These are phyloP conservation scores for Aspergillus persii DNA, from an alignment of 2,329 filamentous ascomycete genomes.

Conservation along the genomic window DNA sequence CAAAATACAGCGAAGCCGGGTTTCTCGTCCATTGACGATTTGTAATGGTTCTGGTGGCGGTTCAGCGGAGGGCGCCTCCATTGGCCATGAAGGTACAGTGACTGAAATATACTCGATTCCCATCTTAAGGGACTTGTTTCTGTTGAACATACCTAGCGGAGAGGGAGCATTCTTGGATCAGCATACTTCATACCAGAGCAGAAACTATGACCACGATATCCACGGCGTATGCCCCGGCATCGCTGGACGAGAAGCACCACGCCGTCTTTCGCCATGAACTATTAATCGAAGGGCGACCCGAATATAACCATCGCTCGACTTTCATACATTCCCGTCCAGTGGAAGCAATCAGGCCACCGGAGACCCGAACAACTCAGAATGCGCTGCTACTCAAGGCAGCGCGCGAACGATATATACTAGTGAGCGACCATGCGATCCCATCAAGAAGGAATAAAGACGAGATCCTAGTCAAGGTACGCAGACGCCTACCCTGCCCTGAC, in stretches of 20 bases:
- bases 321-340: background rate
- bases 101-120: background rate
- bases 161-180: background rate
- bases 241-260: slow-evolving; percentile 13
- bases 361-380: slow-evolving; percentile 36
- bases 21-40: background rate
- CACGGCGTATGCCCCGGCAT: slow-evolving; percentile 9
- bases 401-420: slow-evolving; percentile 51
- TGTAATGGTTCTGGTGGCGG: background rate
- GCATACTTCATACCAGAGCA: background rate
- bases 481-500: background rate
- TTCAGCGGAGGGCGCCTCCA: background rate
- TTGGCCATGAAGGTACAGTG: background rate
- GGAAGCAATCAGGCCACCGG: slow-evolving; percentile 7
- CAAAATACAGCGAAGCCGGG: slow-evolving; percentile 6
- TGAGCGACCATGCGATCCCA: slow-evolving; percentile 48
- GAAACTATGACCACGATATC: slow-evolving; percentile 12
- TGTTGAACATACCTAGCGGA: background rate
- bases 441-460: slow-evolving; percentile 48
- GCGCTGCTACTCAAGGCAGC: slow-evolving; percentile 52
- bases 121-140: background rate
- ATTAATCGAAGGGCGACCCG: slow-evolving; percentile 7
- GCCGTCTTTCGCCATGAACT: slow-evolving; percentile 11
- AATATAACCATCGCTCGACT: background rate
- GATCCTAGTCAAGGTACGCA: slow-evolving; percentile 56